Percentiles rank a stretch among this genome's conserved stretches.
Conservation (phyloP, 805 yeast species). For the Ogataea minuta region DNA sequence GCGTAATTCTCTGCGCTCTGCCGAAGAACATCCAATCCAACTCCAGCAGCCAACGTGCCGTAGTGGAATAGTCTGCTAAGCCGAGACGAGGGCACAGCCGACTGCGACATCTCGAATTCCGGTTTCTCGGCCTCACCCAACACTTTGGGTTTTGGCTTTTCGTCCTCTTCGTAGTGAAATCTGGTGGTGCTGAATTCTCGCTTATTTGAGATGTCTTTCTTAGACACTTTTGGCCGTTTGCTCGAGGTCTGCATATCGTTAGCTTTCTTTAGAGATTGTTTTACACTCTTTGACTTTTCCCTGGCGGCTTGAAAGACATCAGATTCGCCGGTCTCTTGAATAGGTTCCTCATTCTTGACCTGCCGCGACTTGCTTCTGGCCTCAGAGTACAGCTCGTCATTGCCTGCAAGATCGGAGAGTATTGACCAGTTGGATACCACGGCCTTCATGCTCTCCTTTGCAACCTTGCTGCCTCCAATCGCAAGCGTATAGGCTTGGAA, state of each 20-base stretch:
- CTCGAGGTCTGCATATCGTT: conserved; percentile 17
- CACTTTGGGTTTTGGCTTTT: conserved; percentile 8
- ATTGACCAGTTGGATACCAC: conserved; percentile 22
- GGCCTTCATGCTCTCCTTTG: conserved; percentile 20
- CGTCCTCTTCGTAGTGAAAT: conserved; percentile 6
- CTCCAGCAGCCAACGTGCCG: conserved; percentile 87
- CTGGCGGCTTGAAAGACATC: conserved; percentile 36
- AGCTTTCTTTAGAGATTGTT: conserved; percentile 13
- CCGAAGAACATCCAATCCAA: conserved; percentile 78
- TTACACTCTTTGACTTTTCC: conserved; percentile 28
- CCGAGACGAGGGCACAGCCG: conserved; percentile 84
- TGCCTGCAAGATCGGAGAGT: conserved; percentile 22
- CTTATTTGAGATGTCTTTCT: conserved; percentile 17
- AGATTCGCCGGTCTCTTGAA: conserved; percentile 16
- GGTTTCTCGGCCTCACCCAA: conserved; percentile 36
- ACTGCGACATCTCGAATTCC: conserved; percentile 50
- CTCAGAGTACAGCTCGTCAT: conserved; percentile 28
- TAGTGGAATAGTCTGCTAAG: conserved; percentile 90
- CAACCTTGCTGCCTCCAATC: conserved; percentile 29
- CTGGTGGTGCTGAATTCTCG: conserved; percentile 22
- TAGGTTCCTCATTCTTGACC: conserved; percentile 12
- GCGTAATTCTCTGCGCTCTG: conserved; percentile 74
- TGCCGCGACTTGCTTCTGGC: conserved; percentile 27
- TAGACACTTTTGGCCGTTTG: conserved; percentile 23
- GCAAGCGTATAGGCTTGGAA: conserved; percentile 28